Evolutionary conservation across 306 rosid species (phyloP).

Genomic region (Glycyrrhiza uralensis): DNA sequence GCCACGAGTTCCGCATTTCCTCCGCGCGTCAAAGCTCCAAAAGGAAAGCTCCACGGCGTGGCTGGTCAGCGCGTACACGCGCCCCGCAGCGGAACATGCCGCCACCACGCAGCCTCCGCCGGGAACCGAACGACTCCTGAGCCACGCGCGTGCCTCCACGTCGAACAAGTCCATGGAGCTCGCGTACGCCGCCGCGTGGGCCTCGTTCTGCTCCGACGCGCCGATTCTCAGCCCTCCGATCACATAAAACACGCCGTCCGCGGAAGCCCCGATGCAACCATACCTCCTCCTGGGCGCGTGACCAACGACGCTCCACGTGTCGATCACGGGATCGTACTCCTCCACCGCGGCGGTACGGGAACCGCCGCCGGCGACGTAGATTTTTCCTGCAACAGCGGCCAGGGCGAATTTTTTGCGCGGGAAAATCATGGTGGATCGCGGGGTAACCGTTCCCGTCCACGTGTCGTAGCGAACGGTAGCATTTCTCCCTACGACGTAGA

Average conservation of each 20-base stretch:
- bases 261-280: slow-evolving; percentile 69
- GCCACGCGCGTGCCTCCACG: slow-evolving; percentile 56
- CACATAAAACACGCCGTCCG: slow-evolving; percentile 48
- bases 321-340: slow-evolving; percentile 45
- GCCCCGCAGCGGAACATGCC: slow-evolving; percentile 43
- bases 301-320: slow-evolving; percentile 46
- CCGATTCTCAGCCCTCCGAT: slow-evolving; percentile 70
- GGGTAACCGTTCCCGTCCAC: slow-evolving; percentile 48
- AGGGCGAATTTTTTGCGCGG: slow-evolving; percentile 65
- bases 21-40: slow-evolving; percentile 65
- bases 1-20: background rate
- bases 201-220: slow-evolving; percentile 31
- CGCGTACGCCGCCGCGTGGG: slow-evolving; percentile 57
- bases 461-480: slow-evolving; percentile 54
- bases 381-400: slow-evolving; percentile 40
- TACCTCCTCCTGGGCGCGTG: slow-evolving; percentile 53
- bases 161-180: slow-evolving; percentile 79
- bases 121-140: slow-evolving; percentile 54
- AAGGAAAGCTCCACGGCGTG: slow-evolving; percentile 72
- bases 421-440: slow-evolving; percentile 41
- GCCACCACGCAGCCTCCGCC: slow-evolving; percentile 79
- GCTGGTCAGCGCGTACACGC: slow-evolving; percentile 54
- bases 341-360: slow-evolving; percentile 43
- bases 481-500: slow-evolving; percentile 52
- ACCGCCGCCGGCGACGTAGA: slow-evolving; percentile 67